Evolutionary conservation across 371 early-diverging fungal genomes (phyloP), one percentile per base, ranked within the genome.

Genomic region (Mucor lusitanicus): DNA sequence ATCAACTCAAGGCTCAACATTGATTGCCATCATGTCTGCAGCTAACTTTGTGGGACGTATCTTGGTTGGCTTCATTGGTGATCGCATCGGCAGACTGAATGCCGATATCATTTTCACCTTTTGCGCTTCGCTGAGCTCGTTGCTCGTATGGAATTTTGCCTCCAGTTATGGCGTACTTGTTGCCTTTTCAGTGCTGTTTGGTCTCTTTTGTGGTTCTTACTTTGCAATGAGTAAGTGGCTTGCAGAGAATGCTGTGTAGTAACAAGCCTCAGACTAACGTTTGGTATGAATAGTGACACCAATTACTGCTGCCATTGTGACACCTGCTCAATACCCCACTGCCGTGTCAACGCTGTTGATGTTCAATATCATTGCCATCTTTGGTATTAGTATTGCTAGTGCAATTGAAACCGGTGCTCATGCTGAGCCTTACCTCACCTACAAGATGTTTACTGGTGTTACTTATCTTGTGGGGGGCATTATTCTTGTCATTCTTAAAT

Each of bases 71-170:
- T 61, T 28, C 55, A 53, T 76, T n/a, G 76, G 76, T 1, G 89
- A 88, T 56, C 69, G 68, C 6, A 39, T 90, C 5, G 91, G 92
- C 44, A 82, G 82, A 65, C 70, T 90, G 30, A 82, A 87, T 53
- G 78, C 85, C 0, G 78, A 87, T 68, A 73, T 73, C 27, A 59
- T 80, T 0, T 85, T 84, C 58, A 74, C 85, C 0, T 59, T 78
- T 12, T 50, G 85, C 9, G 73, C 85, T 17, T 67, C 83, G 7
- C 54, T 88, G 6, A 75, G 79, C 63, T 68, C 76, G 3, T 65
- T 90, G 19, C 68, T 90, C 25, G 62, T 90, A 21, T 92, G 92
- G 92, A 73, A 85, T 33, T 68, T 90, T 71, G 74, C 85, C 32
- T 58, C 72, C 44, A 59, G 64, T 19, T 81, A 80, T 53, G 74